Evolutionary conservation across 2,329 filamentous ascomycete genomes (phyloP), one percentile per base, ranked within the genome.

Genomic region (Sphaerostilbella broomeana): DNA sequence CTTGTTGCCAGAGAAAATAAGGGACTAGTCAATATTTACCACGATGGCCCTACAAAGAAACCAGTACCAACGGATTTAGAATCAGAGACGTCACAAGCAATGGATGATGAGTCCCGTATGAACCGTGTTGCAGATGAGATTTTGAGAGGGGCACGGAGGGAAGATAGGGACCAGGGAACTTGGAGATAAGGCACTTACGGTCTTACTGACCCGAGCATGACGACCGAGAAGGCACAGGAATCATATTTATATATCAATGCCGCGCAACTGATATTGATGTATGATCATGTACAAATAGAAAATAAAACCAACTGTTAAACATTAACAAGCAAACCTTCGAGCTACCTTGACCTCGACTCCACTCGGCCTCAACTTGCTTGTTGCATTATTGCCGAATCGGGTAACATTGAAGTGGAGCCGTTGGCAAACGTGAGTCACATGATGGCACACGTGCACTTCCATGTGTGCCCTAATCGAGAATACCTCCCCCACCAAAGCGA

Each of bases 1-100:
- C 48, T 72, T 16, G 61, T 78, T 19, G 62, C 63, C 30, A 63
- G 65, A 55, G 74, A 78, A 59, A 50, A 59, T 26, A 57, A 60
- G 45, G 64, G 67, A 25, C 51, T 57, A 40, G 48, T 47, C 12
- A 35, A 54, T 13, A 57, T 64, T 35, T 63, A 64, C 40, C 52
- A 56, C 29, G 48, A 51, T 5, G 44, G 41, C 5, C 22, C 42
- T 10, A 47, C 48, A 30, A 54, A 52, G 45, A 43, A 46, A 5
- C 21, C 42, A 30, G 33, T 43, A n/a, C 35, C 38, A 6, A 25
- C 18, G 7, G 42, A 51, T 18, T 33, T 31, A 5, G 18, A 33
- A 19, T 15, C 22, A 12, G 24, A 30, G 22, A 26, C 40, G 13
- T n/a, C 17, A 9, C 37, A 37, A 12, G 38, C 43, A 11, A 29